A percentile compares a stretch with the other conserved stretches of the same genome.
Evolutionary conservation across 192 early-diverging fungal genomes (phyloP).

Genomic region (Umbelopsis vinacea): DNA sequence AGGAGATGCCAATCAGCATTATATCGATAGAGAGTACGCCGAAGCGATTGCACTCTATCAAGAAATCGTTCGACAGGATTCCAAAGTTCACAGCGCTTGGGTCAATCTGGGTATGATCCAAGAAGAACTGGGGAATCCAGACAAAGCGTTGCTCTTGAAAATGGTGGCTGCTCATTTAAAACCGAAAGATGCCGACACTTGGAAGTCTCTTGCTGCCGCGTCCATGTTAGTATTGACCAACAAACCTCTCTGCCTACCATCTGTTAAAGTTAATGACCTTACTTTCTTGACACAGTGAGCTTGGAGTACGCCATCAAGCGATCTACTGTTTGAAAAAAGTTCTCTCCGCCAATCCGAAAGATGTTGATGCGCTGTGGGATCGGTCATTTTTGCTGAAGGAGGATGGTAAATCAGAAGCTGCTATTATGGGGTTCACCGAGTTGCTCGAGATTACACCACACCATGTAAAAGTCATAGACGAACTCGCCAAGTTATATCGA

Average conservation of each 20-base stretch:
- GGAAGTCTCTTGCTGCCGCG: conserved; percentile 81
- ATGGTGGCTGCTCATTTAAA: conserved; percentile 92
- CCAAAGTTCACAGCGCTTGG: conserved; percentile 83
- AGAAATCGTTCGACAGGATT: conserved; percentile 74
- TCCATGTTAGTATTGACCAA: conserved; percentile 60
- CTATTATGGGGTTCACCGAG: conserved; percentile 59
- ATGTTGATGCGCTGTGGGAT: conserved; percentile 73
- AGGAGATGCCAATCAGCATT: conserved; percentile 80
- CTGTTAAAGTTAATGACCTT: not conserved
- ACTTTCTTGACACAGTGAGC: conserved; percentile 41
- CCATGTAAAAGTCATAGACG: conserved; percentile 67
- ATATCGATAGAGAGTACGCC: conserved; percentile 69
- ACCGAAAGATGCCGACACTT: conserved; percentile 69
- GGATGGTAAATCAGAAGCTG: conserved; percentile 50
- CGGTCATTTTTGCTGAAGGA: conserved; percentile 68
- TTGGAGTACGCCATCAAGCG: conserved; percentile 74
- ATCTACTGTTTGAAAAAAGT: conserved; percentile 83
- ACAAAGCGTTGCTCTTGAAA: conserved; percentile 76
- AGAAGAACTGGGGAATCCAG: conserved; percentile 78
- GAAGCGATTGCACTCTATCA: conserved; percentile 77
- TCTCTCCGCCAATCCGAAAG: conserved; percentile 61
- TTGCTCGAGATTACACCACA: conserved; percentile 67
- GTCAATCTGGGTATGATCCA: conserved; percentile 87
- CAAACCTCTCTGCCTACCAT: no score
- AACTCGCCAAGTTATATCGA: conserved; percentile 63